Conservation (phyloP, 805 yeast genomes). For the Gaillardinia entomophila region DNA sequence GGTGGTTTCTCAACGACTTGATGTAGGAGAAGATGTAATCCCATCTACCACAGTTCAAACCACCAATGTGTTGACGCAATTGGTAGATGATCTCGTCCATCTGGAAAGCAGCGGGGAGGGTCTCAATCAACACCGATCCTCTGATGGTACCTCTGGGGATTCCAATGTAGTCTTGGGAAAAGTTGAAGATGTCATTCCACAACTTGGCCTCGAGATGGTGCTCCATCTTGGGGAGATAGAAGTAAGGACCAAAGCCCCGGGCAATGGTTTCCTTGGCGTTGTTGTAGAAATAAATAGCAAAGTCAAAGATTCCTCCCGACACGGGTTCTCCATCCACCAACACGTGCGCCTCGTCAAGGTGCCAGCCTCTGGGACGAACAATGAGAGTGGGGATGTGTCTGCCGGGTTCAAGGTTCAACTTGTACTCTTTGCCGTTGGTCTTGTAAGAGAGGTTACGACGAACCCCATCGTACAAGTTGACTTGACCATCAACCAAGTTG, state of each 20-base stretch:
- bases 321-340: slow-evolving; percentile 71
- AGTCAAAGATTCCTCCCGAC: slow-evolving; percentile 72
- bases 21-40: slow-evolving; percentile 80
- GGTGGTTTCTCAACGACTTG: slow-evolving; percentile 66
- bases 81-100: slow-evolving; percentile 80
- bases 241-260: slow-evolving; percentile 74
- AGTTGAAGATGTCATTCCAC: slow-evolving; percentile 78
- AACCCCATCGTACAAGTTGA: slow-evolving; percentile 69
- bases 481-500: slow-evolving; percentile 76
- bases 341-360: slow-evolving; percentile 69
- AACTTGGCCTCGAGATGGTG: slow-evolving; percentile 77
- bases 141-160: slow-evolving; percentile 73
- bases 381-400: slow-evolving; percentile 70
- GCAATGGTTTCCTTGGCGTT: slow-evolving; percentile 59
- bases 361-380: slow-evolving; percentile 90
- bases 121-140: slow-evolving; percentile 78
- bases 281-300: slow-evolving; percentile 72
- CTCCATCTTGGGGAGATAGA: slow-evolving; percentile 82
- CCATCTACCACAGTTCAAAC: slow-evolving; percentile 87
- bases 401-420: slow-evolving; percentile 40
- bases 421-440: slow-evolving; percentile 40
- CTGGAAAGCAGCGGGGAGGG: slow-evolving; percentile 81
- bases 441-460: slow-evolving; percentile 50
- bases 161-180: slow-evolving; percentile 65
- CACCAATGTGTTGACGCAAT: slow-evolving; percentile 70